Percentiles rank a stretch among this genome's conserved stretches.
Evolutionary conservation across 2,329 filamentous ascomycete species (phyloP).

Genomic region (Claviceps sp.): DNA sequence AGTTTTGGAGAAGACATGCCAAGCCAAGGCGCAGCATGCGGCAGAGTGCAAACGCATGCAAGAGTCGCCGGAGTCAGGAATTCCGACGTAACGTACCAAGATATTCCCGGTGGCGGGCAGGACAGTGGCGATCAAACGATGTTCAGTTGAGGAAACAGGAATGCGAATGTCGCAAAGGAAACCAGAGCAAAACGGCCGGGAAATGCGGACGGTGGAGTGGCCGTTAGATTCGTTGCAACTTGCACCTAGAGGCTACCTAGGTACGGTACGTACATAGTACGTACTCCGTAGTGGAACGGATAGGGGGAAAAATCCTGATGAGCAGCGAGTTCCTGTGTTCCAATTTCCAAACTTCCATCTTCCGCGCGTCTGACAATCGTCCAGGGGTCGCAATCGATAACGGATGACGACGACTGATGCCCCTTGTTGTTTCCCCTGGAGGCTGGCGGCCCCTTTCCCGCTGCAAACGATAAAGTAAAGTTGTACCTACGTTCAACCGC

Average conservation of each 20-base stretch:
- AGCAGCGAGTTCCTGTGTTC: neutral
- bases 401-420: neutral
- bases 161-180: slow-evolving; percentile 3
- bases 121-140: neutral
- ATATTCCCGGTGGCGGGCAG: neutral
- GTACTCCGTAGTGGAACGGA: neutral
- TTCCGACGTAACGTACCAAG: slow-evolving; percentile 1
- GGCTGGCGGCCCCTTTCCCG: too few species aligned
- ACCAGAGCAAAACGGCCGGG: neutral
- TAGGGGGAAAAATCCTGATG: neutral
- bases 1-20: neutral
- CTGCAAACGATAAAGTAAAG: too few species aligned
- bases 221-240: neutral
- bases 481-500: too few species aligned
- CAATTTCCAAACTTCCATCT: too few species aligned
- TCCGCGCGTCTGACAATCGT: too few species aligned
- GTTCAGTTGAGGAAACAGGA: neutral
- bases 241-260: too few species aligned
- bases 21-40: neutral
- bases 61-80: neutral
- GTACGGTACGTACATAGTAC: neutral
- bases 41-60: neutral
- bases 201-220: neutral
- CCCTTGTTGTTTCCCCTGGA: neutral
- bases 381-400: neutral